Evolutionary conservation across 441 rosid genomes (phyloP).

Genomic region (Adansonia grandidieri): DNA sequence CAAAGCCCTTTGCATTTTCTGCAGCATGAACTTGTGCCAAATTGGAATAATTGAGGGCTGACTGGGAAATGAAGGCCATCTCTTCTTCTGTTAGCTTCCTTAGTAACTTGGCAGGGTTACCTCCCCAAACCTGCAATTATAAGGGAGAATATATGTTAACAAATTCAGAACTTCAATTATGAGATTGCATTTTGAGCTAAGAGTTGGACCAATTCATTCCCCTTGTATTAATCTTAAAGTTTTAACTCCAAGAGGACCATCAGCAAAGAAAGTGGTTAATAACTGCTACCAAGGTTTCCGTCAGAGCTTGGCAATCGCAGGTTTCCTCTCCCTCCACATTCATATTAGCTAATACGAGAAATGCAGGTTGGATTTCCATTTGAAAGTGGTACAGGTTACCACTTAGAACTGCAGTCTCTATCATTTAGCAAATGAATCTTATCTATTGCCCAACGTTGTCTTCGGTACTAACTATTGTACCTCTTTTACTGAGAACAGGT

Average conservation of each 20-base stretch:
- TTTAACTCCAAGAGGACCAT: background rate
- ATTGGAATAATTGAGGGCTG: constrained; percentile 54
- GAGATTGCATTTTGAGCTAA: background rate
- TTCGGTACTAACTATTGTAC: background rate
- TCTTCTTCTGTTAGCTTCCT: constrained; percentile 76
- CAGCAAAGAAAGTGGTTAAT: background rate
- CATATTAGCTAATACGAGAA: constrained; percentile 1
- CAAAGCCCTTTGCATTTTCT: constrained; percentile 62
- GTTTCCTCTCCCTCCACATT: background rate
- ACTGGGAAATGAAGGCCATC: constrained; percentile 59
- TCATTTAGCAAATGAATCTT: background rate
- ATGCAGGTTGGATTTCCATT: background rate
- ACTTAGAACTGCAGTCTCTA: background rate
- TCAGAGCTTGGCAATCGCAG: background rate
- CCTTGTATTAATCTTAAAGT: background rate
- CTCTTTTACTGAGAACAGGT: background rate
- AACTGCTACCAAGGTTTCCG: background rate
- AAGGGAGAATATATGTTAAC: background rate
- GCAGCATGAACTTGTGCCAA: constrained; percentile 67
- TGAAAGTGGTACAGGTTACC: background rate
- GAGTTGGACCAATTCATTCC: constrained; percentile 5
- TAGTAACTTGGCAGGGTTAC: constrained; percentile 66
- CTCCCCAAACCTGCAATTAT: constrained; percentile 65
- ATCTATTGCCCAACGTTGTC: background rate
- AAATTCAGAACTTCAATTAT: background rate